Base-by-base conservation (phyloP, 2,329 filamentous ascomycete genomes). In the Talaromyces sp. region DNA sequence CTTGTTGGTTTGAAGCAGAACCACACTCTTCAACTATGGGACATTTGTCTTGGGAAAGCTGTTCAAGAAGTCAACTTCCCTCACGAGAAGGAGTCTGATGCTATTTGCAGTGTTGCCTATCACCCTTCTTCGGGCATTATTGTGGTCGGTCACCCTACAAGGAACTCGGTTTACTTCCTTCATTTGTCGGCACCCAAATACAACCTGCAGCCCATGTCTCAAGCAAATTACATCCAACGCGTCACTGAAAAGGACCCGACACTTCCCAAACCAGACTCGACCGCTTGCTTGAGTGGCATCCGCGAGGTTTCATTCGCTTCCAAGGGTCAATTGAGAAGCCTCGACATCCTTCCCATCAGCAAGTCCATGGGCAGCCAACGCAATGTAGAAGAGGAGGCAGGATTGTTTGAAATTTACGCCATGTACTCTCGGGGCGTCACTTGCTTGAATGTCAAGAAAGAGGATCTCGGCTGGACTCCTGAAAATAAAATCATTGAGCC, bases 1-100 rank as follows among this genome's bases (percentile, higher is more conserved):
- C 88, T 99, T 72, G 91, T 99, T 64, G 94, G 94, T 69, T 91
- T 97, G 85, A 97, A 97, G 80, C 94, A 99, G 76, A 99, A 99
- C 76, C 94, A 99, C 78, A 95, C 93, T 59, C 85, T 99, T 63
- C 95, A 99, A 80, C 85, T 99, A 51, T 99, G 94, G 95, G 94
- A 99, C 80, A 87, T 99, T 70, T 92, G 90, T 48, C 87, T 99
- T 35, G 90, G 89, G 66, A 97, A 97, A 77, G 91, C 92, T 31
- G 94, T 99, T 41, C 93, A 99, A 74, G 94, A 99, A 78, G 88
- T 99, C 74, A 94, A 96, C 73, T 86, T 99, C 60, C 94, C 94
- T 0, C 93, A 99, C 72, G 90, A 90, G 77, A 96, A 94, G 71
- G 93, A 97, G 73, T 95, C 91, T 3, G 93, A 97, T 75, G 92